Conservation (phyloP, 768 basidiomycete genomes). For the Amanita fuliginea region DNA sequence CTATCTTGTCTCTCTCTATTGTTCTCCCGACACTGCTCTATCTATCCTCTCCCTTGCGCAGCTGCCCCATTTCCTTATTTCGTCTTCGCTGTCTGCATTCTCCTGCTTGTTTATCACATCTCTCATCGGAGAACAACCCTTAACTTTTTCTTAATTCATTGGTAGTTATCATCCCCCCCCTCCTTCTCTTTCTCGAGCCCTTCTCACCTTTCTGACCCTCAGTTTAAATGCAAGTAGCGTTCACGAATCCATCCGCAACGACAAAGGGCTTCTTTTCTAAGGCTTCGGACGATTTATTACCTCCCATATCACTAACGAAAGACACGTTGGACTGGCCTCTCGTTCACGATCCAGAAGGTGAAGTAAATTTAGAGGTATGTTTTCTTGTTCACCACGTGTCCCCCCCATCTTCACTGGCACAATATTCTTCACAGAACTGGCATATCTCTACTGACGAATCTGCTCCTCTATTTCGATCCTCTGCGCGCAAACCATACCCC, state of each 20-base stretch:
- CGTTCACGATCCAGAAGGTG: slow-evolving; percentile 31
- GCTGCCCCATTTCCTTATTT: slow-evolving; percentile 8
- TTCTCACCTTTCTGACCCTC: slow-evolving; percentile 21
- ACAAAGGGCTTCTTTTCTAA: slow-evolving; percentile 29
- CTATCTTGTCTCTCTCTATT: slow-evolving; percentile 27
- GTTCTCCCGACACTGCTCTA: slow-evolving; percentile 12
- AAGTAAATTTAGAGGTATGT: slow-evolving; percentile 35
- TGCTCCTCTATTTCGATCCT: slow-evolving; percentile 20
- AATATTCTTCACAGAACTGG: slow-evolving; percentile 28
- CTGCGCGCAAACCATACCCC: slow-evolving; percentile 18
- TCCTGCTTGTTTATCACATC: slow-evolving; percentile 11
- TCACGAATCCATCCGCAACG: slow-evolving; percentile 37
- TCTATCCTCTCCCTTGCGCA: slow-evolving; percentile 14
- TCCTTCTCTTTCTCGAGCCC: slow-evolving; percentile 11
- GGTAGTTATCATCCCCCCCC: slow-evolving; percentile 23
- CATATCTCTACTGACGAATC: slow-evolving; percentile 29
- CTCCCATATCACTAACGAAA: slow-evolving; percentile 23
- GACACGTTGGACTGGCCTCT: slow-evolving; percentile 40
- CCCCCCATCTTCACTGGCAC: slow-evolving; percentile 17
- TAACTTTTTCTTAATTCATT: slow-evolving; percentile 29
- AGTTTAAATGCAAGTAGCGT: slow-evolving; percentile 64
- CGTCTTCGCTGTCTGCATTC: slow-evolving; percentile 11
- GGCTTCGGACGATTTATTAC: slow-evolving; percentile 21
- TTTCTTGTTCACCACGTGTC: slow-evolving; percentile 21
- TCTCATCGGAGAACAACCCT: slow-evolving; percentile 15